These are phyloP conservation scores for Phytopythium helicoides DNA, from an alignment of 352 stramenopile species.

Conservation along the genomic window DNA sequence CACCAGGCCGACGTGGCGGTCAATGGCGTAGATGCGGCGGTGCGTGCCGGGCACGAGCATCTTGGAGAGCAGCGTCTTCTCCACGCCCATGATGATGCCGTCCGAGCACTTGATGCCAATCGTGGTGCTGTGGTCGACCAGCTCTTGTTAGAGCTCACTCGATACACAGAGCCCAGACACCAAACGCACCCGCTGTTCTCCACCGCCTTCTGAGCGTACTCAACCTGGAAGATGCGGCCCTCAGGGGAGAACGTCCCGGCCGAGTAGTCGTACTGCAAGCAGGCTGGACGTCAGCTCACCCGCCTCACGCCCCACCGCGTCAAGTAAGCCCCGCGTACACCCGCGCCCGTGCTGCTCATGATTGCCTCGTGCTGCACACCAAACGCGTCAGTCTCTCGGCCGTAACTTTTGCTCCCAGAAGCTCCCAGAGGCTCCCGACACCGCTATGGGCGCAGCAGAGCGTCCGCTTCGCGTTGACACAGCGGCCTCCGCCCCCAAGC, in stretches of 20 bases:
- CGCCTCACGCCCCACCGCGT: neutral
- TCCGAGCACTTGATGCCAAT: conserved; percentile 98
- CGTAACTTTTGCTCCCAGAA: no score
- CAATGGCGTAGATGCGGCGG: conserved; percentile 86
- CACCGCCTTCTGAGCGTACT: conserved; percentile 98
- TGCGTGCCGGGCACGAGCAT: conserved; percentile 91
- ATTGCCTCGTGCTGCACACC: conserved; percentile 6
- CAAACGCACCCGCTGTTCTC: conserved; percentile 91
- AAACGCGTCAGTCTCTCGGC: neutral
- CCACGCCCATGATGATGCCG: conserved; percentile 96
- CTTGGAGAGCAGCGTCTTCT: conserved; percentile 95
- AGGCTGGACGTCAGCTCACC: neutral
- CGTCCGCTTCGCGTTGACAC: no score
- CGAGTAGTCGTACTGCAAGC: conserved; percentile 78
- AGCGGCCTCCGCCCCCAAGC: neutral
- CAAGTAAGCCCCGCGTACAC: conserved; percentile 24
- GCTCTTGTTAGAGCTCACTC: neutral
- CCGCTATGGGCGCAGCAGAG: no score
- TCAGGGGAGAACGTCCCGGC: conserved; percentile 96
- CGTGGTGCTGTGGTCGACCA: conserved; percentile 71
- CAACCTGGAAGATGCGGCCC: conserved; percentile 98
- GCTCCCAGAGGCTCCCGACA: no score
- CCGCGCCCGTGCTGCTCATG: conserved; percentile 86
- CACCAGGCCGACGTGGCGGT: conserved; percentile 90
- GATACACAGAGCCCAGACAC: neutral